Evolutionary conservation across 2,329 filamentous ascomycete species (phyloP).

Genomic region (Cercospora sp.): DNA sequence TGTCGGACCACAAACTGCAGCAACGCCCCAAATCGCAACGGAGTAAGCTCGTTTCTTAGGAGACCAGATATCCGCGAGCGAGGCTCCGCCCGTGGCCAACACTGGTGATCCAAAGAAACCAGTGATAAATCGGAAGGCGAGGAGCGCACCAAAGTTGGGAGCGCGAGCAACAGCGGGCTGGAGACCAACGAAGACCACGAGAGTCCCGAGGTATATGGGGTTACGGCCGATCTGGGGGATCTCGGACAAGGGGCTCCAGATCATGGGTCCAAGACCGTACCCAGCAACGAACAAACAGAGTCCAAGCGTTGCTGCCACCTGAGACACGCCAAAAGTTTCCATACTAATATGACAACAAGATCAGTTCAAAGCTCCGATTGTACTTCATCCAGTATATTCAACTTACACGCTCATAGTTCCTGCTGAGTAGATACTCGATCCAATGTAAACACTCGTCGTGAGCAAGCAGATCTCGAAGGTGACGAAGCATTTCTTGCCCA

Average conservation of each 20-base stretch:
- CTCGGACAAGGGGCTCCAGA: constrained; percentile 51
- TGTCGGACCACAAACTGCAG: constrained; percentile 44
- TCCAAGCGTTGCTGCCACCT: constrained; percentile 51
- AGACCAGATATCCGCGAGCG: constrained; percentile 46
- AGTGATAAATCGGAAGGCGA: constrained; percentile 55
- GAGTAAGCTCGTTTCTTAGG: constrained; percentile 43
- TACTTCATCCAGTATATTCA: background rate
- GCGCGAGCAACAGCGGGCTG: constrained; percentile 51
- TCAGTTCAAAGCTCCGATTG: background rate
- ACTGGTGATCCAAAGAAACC: constrained; percentile 53
- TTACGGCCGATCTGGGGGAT: constrained; percentile 53
- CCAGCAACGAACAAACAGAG: constrained; percentile 54
- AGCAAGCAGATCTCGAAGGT: constrained; percentile 50
- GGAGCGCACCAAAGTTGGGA: constrained; percentile 53
- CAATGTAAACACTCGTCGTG: constrained; percentile 54
- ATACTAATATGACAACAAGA: constrained; percentile 20
- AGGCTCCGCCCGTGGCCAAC: constrained; percentile 49
- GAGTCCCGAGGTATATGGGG: constrained; percentile 51
- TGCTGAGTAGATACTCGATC: constrained; percentile 54
- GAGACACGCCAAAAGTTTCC: constrained; percentile 47
- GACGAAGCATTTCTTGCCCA: constrained; percentile 45
- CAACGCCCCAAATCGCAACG: constrained; percentile 44
- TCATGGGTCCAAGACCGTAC: constrained; percentile 52
- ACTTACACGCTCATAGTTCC: constrained; percentile 42
- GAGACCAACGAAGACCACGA: constrained; percentile 53